A percentile compares a stretch with the other conserved stretches of the same genome.
Evolutionary conservation across 257 asterid genomes (phyloP).

Genomic region (Salvia splendens): DNA sequence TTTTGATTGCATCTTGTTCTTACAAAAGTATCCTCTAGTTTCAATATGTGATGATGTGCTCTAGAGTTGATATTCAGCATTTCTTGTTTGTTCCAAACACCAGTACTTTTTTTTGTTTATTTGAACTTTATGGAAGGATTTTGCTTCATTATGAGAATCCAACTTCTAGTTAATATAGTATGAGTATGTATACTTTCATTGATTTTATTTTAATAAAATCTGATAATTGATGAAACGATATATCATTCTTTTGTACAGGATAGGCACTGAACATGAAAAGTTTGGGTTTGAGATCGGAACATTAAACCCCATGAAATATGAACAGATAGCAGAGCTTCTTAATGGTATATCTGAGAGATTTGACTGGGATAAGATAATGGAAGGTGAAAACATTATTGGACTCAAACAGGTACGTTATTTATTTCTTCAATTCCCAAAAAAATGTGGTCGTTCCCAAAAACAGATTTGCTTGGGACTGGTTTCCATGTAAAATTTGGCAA

Average conservation of each 20-base stretch:
- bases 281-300: conserved; percentile 86
- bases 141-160: conserved; percentile 22
- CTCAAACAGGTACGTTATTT: conserved; percentile 68
- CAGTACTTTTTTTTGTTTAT: conserved; percentile 18
- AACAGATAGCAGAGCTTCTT: conserved; percentile 86
- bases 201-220: conserved; percentile 7
- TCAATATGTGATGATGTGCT: not conserved
- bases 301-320: conserved; percentile 82
- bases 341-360: conserved; percentile 89
- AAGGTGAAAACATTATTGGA: conserved; percentile 86
- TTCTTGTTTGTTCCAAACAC: not conserved
- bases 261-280: conserved; percentile 98
- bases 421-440: conserved; percentile 11
- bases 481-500: not conserved
- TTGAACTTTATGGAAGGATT: conserved; percentile 11
- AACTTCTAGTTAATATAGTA: conserved; percentile 3
- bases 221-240: conserved; percentile 20
- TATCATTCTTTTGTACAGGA: conserved; percentile 51
- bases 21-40: conserved; percentile 14
- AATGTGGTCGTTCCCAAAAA: conserved; percentile 18
- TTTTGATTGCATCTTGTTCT: conserved; percentile 35
- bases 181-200: conserved; percentile 17
- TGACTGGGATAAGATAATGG: conserved; percentile 98
- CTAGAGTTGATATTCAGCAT: conserved; percentile 1
- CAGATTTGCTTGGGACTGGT: too few relatives aligned